Evolutionary conservation across 78 protist genomes (phyloP), one percentile per base, ranked within the genome.

Genomic region (Dictyostelium discoideum): DNA sequence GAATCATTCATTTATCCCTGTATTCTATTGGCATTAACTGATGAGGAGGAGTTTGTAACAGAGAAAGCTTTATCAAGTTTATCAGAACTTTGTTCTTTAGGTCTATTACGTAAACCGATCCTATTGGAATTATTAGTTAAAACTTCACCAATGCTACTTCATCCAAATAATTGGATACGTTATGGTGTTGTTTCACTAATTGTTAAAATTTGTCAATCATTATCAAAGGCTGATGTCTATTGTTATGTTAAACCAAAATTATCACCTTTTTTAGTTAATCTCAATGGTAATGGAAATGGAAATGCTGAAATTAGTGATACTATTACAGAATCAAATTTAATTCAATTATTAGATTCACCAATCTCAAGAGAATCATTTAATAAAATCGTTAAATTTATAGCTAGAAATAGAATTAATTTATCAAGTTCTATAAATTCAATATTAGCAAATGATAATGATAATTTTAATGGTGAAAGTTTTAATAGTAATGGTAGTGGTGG

Each of bases 101-200:
- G 94, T 11, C 42, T 95, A 10, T 80, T 95, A 18, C 84, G 94
- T 48, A 95, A 95, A 39, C 76, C 92, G 2, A 90, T 89, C 57
- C 87, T 95, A 9, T 46, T 95, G 82, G 92, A 95, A 37, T 39
- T 95, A 24, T 50, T 95, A 3, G 73, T 74, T 9, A 87, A 63
- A 54, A 54, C 97, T n/a, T 73, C 97, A 6, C 97, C 97, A 26
- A 80, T 95, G 76, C 9, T 95, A 11, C 37, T 95, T 7, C 94
- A 95, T 84, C 94, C 97, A 11, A 95, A 95, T 65, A 40, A 26
- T 24, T 95, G 97, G 97, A 95, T 95, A 32, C 87, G 97, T 24
- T 95, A 95, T 85, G 97, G 93, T 16, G 94, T 78, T 10, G 85
- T 92, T 24, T 85, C 93, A 9, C 67, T 92, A n/a, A 86, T 92